Percentiles rank a stretch among this genome's conserved stretches.
These are phyloP conservation scores for Leptographium wingfieldii DNA, from an alignment of 2,329 filamentous ascomycete species.

Conservation along the genomic window DNA sequence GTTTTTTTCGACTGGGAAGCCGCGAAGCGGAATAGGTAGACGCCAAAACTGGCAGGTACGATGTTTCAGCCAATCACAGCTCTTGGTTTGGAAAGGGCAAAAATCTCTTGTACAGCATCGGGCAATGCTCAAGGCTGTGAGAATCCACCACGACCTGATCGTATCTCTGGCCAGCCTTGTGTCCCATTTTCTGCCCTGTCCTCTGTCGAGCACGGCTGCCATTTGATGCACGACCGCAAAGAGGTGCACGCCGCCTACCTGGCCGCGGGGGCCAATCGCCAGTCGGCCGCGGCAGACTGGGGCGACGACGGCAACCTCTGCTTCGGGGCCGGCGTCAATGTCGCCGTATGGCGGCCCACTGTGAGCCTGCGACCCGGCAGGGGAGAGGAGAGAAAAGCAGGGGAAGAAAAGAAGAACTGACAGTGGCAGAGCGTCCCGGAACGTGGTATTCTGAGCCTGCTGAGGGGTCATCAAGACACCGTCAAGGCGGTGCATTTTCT, in stretches of 20 bases:
- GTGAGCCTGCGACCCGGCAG: slow-evolving; percentile 26
- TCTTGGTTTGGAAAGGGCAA: slow-evolving; percentile 1
- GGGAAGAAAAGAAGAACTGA: background rate
- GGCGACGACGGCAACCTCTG: slow-evolving; percentile 59
- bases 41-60: slow-evolving; percentile 17
- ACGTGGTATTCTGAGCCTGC: slow-evolving; percentile 49
- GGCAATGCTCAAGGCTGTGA: background rate
- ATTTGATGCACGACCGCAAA: background rate
- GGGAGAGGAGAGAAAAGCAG: background rate
- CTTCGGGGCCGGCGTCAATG: slow-evolving; percentile 78
- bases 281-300: slow-evolving; percentile 88
- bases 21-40: background rate
- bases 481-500: slow-evolving; percentile 81
- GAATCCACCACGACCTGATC: background rate
- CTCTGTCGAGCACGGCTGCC: background rate
- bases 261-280: slow-evolving; percentile 77
- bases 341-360: slow-evolving; percentile 75
- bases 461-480: slow-evolving; percentile 64
- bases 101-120: background rate
- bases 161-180: no score
- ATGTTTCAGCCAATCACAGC: slow-evolving; percentile 13
- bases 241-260: slow-evolving; percentile 36
- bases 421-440: background rate
- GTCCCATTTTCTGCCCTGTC: background rate
- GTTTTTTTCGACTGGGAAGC: background rate